Evolutionary conservation across 2,329 filamentous ascomycete genomes (phyloP), one percentile per base, ranked within the genome.

Genomic region (Didymella lethalis): DNA sequence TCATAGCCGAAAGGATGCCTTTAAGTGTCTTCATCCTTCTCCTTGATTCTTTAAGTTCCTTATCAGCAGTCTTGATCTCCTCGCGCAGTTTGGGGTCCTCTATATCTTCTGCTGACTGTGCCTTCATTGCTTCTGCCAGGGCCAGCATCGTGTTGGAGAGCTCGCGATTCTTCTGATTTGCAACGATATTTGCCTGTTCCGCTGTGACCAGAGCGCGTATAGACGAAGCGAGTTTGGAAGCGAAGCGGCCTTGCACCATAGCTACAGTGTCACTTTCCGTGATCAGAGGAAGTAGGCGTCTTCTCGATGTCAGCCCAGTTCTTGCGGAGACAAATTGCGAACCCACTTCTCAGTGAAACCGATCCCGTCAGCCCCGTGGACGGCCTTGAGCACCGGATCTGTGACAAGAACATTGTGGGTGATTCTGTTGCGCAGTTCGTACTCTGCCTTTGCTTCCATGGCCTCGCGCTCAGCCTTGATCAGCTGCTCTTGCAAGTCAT

Each of bases 11-110:
- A n/a, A 90, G 84, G 41, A 92, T 86, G 25, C 86, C 90, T 78
- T 94, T 95, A 75, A 94, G 85, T 20, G 89, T 87, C 69, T 87
- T 86, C 88, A 88, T 92, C 69, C 85, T 84, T 64, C 87, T 86
- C 61, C 85, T 85, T 72, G 87, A 89, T 23, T 80, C 80, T 67
- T 84, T 87, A 59, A 90, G 78, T 40, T 88, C 83, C 6, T 74
- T 77, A 67, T 92, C 86, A 11, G 89, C 78, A 48, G 78, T 78
- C 34, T 83, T 78, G 26, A 92, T 80, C 72, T 90, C 82, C n/a
- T 76, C 77, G 57, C 82, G 81, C 34, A 84, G 76, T 25, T 80
- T 81, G 6, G 80, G 76, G 66, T 89, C 83, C 36, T 81, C 77
- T 26, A 85, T 79, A n/a, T 83, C 80, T 16, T 86, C 82, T 18